Evolutionary conservation across 2,329 filamentous ascomycete genomes (phyloP), one percentile per base, ranked within the genome.

Genomic region (Exophiala sp.): DNA sequence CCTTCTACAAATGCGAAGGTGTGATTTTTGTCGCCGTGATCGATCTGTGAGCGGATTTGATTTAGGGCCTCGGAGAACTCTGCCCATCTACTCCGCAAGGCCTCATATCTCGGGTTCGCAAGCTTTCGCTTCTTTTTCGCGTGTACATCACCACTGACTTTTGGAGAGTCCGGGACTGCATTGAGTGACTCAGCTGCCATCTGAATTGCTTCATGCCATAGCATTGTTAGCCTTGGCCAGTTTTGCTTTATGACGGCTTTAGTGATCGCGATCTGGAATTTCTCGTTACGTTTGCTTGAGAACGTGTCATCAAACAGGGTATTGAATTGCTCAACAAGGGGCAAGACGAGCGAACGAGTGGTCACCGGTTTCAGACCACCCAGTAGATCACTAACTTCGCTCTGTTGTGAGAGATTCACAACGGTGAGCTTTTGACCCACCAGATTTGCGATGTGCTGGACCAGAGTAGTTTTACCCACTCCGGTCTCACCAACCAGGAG

Each of bases 401-500:
- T 97, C 69, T 99, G 95, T 68, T 99, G 95, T 0, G 94, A 99
- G 68, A 99, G 71, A 67, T 99, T 99, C 66, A 99, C 91, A 2
- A 91, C 89, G 0, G 91, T 88, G 10, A 99, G 80, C 64, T 89
- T 95, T 66, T 91, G 88, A 1, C 91, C 89, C 24, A 96, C 79
- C 3, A 87, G 81, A 54, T 88, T 85, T 0, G 94, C 91, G 52
- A 99, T 77, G 67, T 96, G 91, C 69, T 99, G 94, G 11, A 99
- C 86, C 21, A 94, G 88, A 0, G 94, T 96, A 0, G 94, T 99
- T 73, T 99, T 99, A 65, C 94, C 94, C 47, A 96, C 96, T 75
- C 94, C 94, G 6, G 94, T 99, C 74, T 99, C 94, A 67, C 94
- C 94, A n/a, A 99, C 94, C 24, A 99, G 82, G 14, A 99, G 75